Percentiles rank a stretch among this genome's conserved stretches.
phyloP scores from a whole-genome alignment of 2,329 filamentous ascomycete species.

The Aspergillus costaricaensis region DNA sequence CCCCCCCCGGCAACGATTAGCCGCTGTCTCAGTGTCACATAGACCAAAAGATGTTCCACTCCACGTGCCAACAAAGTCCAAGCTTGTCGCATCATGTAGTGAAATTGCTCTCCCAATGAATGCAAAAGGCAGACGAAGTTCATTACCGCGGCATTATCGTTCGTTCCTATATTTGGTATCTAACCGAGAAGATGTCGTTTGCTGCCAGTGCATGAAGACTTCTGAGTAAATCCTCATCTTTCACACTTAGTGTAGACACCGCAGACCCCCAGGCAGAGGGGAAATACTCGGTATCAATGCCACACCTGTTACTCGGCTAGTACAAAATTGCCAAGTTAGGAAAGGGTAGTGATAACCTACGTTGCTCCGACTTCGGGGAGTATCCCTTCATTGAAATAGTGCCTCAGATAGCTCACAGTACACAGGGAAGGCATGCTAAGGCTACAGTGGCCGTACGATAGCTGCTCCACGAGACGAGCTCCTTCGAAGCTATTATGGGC shows the following conservation, averaged over 20 bases:
- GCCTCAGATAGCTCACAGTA: not conserved
- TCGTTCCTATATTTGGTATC: not conserved
- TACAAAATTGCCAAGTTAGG: not conserved
- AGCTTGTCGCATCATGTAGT: no score
- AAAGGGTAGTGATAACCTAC: not conserved
- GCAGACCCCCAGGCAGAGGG: not conserved
- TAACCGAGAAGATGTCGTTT: not conserved
- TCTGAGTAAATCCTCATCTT: not conserved
- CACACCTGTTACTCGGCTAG: not conserved
- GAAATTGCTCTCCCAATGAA: no score
- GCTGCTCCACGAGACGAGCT: not conserved
- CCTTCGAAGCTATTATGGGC: not conserved
- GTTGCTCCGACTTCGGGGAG: not conserved
- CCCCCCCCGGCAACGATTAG: no score
- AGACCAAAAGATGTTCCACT: no score
- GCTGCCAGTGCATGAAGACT: not conserved
- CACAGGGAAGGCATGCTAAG: not conserved
- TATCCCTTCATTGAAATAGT: not conserved
- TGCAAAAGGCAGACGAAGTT: no score
- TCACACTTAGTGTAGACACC: not conserved
- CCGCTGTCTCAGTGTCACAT: no score
- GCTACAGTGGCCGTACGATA: not conserved
- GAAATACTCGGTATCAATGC: not conserved
- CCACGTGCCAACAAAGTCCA: no score
- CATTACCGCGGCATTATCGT: no score